A percentile compares a stretch with the other conserved stretches of the same genome.
phyloP scores from a whole-genome alignment of 345 rosid genomes.

The Brassica nigra region DNA sequence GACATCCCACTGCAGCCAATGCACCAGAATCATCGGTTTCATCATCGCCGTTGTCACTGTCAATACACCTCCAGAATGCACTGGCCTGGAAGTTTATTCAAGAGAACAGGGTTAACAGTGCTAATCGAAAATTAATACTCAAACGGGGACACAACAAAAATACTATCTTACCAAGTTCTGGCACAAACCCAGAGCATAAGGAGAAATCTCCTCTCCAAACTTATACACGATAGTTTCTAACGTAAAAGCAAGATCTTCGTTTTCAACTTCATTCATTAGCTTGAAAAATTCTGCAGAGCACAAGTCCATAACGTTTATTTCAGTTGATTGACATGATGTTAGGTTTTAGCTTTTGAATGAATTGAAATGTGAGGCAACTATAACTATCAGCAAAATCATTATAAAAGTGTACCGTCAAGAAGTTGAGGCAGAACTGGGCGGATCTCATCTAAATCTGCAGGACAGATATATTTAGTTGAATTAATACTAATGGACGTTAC shows the following conservation, averaged over 20 bases:
- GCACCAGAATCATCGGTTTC: constrained; percentile 95
- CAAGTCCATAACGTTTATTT: not conserved
- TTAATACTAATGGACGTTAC: not conserved
- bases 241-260: constrained; percentile 95
- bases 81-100: constrained; percentile 60
- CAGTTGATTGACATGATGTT: constrained; percentile 7
- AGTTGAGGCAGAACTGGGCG: constrained; percentile 97
- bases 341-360: not conserved
- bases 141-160: constrained; percentile 11
- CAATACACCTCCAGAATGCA: constrained; percentile 95
- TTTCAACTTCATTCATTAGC: constrained; percentile 98
- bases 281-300: constrained; percentile 85
- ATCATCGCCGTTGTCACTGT: constrained; percentile 82
- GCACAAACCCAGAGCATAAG: constrained; percentile 94
- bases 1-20: constrained; percentile 94
- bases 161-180: constrained; percentile 83
- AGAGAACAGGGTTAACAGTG: constrained; percentile 24
- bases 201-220: constrained; percentile 97
- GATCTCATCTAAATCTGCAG: constrained; percentile 90
- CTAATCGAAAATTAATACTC: not conserved
- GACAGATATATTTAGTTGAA: not conserved
- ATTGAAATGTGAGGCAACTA: not conserved
- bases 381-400: constrained; percentile 15
- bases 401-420: constrained; percentile 70
- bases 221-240: constrained; percentile 89